Evolutionary conservation across 2,329 filamentous ascomycete genomes (phyloP).

Genomic region (Aspergillus sp.): DNA sequence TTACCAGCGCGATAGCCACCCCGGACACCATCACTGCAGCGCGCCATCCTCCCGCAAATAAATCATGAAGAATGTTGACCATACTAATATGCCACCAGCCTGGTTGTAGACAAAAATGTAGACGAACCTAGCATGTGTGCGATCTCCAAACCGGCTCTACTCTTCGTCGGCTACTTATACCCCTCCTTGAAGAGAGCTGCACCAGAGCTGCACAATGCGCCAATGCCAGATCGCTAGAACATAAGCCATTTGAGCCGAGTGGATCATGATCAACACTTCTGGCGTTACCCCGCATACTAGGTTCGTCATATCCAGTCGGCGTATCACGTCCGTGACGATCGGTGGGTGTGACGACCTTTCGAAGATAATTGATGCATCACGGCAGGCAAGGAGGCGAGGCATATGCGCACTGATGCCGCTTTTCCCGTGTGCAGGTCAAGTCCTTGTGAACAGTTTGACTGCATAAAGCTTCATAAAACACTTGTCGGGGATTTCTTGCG

Average conservation of each 20-base stretch:
- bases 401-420: background rate
- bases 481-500: background rate
- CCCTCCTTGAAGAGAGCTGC: too few species aligned
- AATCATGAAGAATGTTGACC: background rate
- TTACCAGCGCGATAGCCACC: background rate
- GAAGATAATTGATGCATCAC: background rate
- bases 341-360: background rate
- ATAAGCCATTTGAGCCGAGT: background rate
- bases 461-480: background rate
- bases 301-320: background rate
- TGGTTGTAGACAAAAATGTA: background rate
- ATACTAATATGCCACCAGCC: background rate
- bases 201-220: background rate
- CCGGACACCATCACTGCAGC: background rate
- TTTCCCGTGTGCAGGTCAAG: background rate
- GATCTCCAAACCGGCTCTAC: background rate
- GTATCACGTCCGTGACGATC: background rate
- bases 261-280: background rate
- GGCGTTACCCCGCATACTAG: background rate
- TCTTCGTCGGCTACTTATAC: background rate
- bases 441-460: background rate
- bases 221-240: background rate
- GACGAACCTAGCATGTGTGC: background rate
- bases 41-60: background rate
- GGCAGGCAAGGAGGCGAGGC: too few species aligned